These are phyloP conservation scores for Zygotorulaspora sp. DNA, from an alignment of 805 yeast genomes.

Conservation along the genomic window DNA sequence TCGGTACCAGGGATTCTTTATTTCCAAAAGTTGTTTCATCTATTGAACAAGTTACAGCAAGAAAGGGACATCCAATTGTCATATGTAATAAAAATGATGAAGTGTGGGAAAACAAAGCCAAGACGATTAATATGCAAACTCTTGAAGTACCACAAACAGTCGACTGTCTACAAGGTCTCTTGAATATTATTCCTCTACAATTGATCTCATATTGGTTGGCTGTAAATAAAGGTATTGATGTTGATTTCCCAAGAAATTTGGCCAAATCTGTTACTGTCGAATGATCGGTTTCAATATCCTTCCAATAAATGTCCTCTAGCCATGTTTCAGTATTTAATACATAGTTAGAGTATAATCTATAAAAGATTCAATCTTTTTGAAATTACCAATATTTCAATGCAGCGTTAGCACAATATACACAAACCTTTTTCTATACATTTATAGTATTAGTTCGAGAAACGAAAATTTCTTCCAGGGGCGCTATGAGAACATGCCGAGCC, in stretches of 20 bases:
- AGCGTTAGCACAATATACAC: too few relatives aligned
- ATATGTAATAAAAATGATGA: slow-evolving; percentile 81
- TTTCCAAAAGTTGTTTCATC: slow-evolving; percentile 96
- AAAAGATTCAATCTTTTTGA: too few relatives aligned
- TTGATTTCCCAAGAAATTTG: slow-evolving; percentile 97
- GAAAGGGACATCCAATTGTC: slow-evolving; percentile 94
- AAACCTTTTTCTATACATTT: slow-evolving; percentile 1
- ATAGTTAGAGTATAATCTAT: too few relatives aligned
- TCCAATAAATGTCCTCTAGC: not conserved
- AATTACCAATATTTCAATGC: too few relatives aligned
- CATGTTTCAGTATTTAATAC: too few relatives aligned
- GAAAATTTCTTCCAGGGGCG: slow-evolving; percentile 7
- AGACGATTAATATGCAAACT: slow-evolving; percentile 48
- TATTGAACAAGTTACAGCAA: slow-evolving; percentile 92
- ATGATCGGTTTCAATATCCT: slow-evolving; percentile 42
- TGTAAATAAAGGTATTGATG: slow-evolving; percentile 89
- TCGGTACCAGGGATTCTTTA: slow-evolving; percentile 93
- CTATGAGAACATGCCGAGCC: slow-evolving; percentile 1
- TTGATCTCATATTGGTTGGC: slow-evolving; percentile 97
- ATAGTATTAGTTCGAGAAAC: slow-evolving; percentile 8
- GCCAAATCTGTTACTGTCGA: slow-evolving; percentile 98
- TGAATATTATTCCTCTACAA: slow-evolving; percentile 92
- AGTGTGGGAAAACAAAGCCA: slow-evolving; percentile 45
- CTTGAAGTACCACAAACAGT: slow-evolving; percentile 93
- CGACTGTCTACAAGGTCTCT: slow-evolving; percentile 94